Evolutionary conservation across 208 protist genomes (phyloP).

Genomic region (Leishmania turanica): DNA sequence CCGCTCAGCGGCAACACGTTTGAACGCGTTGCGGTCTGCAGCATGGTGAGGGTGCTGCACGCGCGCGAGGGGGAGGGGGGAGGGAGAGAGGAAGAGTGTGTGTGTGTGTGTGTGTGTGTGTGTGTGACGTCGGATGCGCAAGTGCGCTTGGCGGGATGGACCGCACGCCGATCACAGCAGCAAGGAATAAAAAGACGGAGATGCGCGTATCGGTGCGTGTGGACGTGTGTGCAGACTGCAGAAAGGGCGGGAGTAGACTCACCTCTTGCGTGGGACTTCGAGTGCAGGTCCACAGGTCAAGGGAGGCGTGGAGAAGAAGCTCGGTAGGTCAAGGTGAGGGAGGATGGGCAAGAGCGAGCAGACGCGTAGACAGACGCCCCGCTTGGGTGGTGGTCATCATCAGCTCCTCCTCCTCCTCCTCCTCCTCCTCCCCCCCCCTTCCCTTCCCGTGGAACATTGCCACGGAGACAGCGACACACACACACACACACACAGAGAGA

Average conservation of each 20-base stretch:
- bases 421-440: too few relatives aligned
- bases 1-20: conserved; percentile 23
- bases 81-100: background rate
- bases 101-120: too few relatives aligned
- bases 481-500: too few relatives aligned
- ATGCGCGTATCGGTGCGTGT: background rate
- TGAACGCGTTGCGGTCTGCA: conserved; percentile 22
- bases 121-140: background rate
- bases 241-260: background rate
- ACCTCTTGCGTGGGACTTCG: background rate
- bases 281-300: background rate
- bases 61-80: background rate
- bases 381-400: background rate
- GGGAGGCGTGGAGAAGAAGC: background rate
- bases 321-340: background rate
- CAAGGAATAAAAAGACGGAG: background rate
- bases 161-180: background rate
- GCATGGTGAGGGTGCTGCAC: background rate
- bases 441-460: background rate
- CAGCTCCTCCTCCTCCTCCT: background rate
- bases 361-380: background rate
- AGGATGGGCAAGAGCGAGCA: background rate
- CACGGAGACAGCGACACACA: background rate
- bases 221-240: background rate
- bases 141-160: background rate